A percentile compares a stretch with the other conserved stretches of the same genome.
Evolutionary conservation across 1,284 basidiomycete species (phyloP).

Genomic region (Ganoderma meredithae): DNA sequence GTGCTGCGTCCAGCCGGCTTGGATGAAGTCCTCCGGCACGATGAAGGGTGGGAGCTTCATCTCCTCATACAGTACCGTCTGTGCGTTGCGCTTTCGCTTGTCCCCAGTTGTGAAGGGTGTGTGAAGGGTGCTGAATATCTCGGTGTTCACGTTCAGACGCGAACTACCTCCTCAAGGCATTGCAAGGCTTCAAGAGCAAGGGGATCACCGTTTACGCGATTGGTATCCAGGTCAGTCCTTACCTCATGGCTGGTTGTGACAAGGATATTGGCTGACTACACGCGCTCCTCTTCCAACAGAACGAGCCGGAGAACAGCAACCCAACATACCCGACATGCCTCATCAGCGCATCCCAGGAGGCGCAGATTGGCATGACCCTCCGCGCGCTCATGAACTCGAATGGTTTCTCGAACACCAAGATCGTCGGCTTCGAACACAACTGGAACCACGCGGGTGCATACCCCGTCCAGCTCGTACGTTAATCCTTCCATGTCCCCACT

Average conservation of each 20-base stretch:
- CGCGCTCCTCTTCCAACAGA: slow-evolving; percentile 41
- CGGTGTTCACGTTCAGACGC: slow-evolving; percentile 46
- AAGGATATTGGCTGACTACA: neutral
- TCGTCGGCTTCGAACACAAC: slow-evolving; percentile 58
- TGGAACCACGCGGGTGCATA: slow-evolving; percentile 56
- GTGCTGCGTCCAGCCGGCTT: slow-evolving; percentile 49
- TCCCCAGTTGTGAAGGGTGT: neutral
- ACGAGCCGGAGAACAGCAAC: slow-evolving; percentile 57
- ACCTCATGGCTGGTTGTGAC: neutral
- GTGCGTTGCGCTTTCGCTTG: slow-evolving; percentile 45
- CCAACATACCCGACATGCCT: slow-evolving; percentile 52
- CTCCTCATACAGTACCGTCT: slow-evolving; percentile 44
- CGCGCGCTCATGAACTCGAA: slow-evolving; percentile 53
- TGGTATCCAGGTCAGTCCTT: slow-evolving; percentile 48
- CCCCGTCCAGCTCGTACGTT: slow-evolving; percentile 52
- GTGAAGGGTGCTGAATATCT: neutral
- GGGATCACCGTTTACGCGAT: slow-evolving; percentile 53
- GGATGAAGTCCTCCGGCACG: slow-evolving; percentile 57
- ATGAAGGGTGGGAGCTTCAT: slow-evolving; percentile 55
- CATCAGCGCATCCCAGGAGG: slow-evolving; percentile 48
- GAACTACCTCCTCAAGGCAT: slow-evolving; percentile 50
- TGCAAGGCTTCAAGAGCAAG: slow-evolving; percentile 52
- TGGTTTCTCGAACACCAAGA: slow-evolving; percentile 49
- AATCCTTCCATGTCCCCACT: neutral
- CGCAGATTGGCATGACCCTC: slow-evolving; percentile 47